Evolutionary conservation across 2,329 filamentous ascomycete genomes (phyloP).

Genomic region (Orbilia blumenaviensis): DNA sequence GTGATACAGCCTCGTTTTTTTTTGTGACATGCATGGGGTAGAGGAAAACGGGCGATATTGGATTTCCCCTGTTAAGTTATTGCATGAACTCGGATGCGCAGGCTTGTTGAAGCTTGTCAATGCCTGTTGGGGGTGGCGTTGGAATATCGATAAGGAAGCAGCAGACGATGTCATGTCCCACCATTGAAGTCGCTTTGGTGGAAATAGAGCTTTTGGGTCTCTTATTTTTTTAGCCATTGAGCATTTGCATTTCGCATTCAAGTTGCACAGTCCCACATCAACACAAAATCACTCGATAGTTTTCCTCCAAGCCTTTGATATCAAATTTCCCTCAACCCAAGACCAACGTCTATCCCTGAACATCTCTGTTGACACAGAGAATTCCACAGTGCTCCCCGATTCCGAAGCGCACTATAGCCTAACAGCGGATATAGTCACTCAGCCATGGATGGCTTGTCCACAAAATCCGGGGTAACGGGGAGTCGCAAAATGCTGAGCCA

Average conservation of each 20-base stretch:
- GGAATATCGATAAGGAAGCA: conserved; percentile 21
- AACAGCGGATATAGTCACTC: conserved; percentile 11
- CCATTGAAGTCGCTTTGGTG: background rate
- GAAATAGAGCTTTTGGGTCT: background rate
- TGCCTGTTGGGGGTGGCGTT: conserved; percentile 11
- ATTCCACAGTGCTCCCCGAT: background rate
- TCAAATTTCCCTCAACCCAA: background rate
- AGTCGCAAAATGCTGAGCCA: conserved; percentile 1
- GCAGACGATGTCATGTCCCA: conserved; percentile 2
- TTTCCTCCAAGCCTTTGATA: background rate
- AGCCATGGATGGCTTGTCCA: conserved; percentile 17
- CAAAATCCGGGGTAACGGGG: conserved; percentile 10
- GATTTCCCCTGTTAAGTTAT: background rate
- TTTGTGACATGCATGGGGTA: background rate
- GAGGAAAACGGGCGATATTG: background rate
- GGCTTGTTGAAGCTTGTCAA: conserved; percentile 19
- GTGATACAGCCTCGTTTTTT: conserved; percentile 7
- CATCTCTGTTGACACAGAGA: background rate
- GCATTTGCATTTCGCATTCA: background rate
- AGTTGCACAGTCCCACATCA: background rate
- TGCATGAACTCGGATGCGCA: conserved; percentile 13
- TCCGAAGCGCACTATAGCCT: background rate
- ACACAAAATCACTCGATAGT: conserved; percentile 1
- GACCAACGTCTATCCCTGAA: background rate
- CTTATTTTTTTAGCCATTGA: background rate